phyloP scores from a whole-genome alignment of 108 stramenopile species.

The Mayamaea pseudoterrestris region DNA sequence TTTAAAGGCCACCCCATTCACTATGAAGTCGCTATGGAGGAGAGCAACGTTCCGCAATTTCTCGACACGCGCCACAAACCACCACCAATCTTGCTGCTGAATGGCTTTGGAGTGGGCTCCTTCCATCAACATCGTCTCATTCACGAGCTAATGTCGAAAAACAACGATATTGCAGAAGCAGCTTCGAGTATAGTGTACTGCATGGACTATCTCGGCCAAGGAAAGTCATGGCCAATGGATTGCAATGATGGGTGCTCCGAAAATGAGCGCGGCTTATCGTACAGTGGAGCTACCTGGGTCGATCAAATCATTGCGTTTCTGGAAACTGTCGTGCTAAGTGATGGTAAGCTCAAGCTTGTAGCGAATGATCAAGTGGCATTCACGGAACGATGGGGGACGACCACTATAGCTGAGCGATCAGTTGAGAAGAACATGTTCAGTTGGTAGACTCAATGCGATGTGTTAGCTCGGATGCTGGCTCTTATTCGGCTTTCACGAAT shows the following conservation, averaged over 20 bases:
- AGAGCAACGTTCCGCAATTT: too few species aligned
- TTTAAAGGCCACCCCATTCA: too few species aligned
- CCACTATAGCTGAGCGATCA: too few species aligned
- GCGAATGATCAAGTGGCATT: too few species aligned
- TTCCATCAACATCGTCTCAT: slow-evolving; percentile 83
- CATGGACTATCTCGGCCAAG: slow-evolving; percentile 82
- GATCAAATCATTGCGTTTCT: slow-evolving; percentile 54
- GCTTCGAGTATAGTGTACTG: slow-evolving; percentile 33
- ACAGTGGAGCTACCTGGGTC: slow-evolving; percentile 64
- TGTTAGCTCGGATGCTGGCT: too few species aligned
- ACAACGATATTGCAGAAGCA: slow-evolving; percentile 6
- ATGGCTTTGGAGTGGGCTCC: slow-evolving; percentile 83
- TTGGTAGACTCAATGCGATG: too few species aligned
- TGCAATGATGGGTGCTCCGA: slow-evolving; percentile 48
- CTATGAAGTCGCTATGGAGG: too few species aligned
- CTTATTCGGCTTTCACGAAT: too few species aligned
- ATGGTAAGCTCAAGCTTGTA: too few species aligned
- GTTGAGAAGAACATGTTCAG: too few species aligned
- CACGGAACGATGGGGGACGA: too few species aligned
- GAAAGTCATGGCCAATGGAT: slow-evolving; percentile 64
- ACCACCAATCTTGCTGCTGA: slow-evolving; percentile 32
- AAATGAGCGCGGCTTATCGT: slow-evolving; percentile 42
- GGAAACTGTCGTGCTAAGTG: too few species aligned
- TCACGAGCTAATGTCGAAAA: slow-evolving; percentile 14
- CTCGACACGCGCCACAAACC: slow-evolving; percentile 1